Percentiles rank a stretch among this genome's conserved stretches.
Conservation (phyloP, 495 filamentous ascomycete genomes). For the Aspergillus baeticus region DNA sequence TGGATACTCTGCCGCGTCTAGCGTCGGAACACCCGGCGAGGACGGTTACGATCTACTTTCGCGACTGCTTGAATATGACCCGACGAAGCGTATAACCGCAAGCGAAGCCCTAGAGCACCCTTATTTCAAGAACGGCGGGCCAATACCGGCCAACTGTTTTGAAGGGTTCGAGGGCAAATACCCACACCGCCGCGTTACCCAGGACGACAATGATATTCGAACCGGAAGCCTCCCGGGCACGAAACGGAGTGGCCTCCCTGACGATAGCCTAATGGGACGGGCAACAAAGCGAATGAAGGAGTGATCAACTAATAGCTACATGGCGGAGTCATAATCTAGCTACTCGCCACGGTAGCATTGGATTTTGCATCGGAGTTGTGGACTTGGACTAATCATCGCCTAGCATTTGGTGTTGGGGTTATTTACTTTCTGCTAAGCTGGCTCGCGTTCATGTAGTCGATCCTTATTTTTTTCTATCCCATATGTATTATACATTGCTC, state of each 20-base stretch:
- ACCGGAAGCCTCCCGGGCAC: constrained; percentile 87
- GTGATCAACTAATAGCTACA: constrained; percentile 18
- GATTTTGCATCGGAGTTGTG: neutral
- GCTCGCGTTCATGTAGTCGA: too few relatives aligned
- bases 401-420: too few relatives aligned
- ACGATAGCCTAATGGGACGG: constrained; percentile 66
- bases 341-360: too few relatives aligned
- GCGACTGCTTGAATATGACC: constrained; percentile 87
- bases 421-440: too few relatives aligned
- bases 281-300: constrained; percentile 46
- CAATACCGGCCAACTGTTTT: constrained; percentile 78
- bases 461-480: too few relatives aligned
- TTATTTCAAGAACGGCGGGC: constrained; percentile 72
- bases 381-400: too few relatives aligned
- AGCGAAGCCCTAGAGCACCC: constrained; percentile 80
- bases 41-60: constrained; percentile 80
- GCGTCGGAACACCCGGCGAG: constrained; percentile 57
- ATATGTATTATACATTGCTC: too few relatives aligned
- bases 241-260: constrained; percentile 83
- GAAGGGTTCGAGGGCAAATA: constrained; percentile 85
- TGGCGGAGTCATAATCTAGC: too few relatives aligned
- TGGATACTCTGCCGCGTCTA: constrained; percentile 50
- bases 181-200: constrained; percentile 82
- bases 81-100: constrained; percentile 81
- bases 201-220: constrained; percentile 92